Conservation (phyloP, 345 rosid genomes). For the Odontarrhena argentea region DNA sequence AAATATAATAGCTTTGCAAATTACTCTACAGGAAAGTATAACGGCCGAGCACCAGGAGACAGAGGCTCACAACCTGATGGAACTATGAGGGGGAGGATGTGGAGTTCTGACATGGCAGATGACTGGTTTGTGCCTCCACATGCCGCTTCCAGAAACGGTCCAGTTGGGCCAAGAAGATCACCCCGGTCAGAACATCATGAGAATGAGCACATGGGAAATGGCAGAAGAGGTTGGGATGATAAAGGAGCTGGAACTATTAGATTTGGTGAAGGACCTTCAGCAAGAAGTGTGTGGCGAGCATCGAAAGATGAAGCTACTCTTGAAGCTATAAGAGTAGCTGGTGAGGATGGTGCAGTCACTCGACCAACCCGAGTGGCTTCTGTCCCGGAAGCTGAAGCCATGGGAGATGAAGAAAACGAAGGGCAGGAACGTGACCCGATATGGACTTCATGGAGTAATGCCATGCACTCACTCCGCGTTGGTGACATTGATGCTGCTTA, state of each 20-base stretch:
- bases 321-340: slow-evolving; percentile 98
- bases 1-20: slow-evolving; percentile 79
- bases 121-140: slow-evolving; percentile 71
- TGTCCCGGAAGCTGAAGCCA: slow-evolving; percentile 89
- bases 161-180: slow-evolving; percentile 66
- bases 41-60: slow-evolving; percentile 73
- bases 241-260: slow-evolving; percentile 73
- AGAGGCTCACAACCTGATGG: slow-evolving; percentile 76
- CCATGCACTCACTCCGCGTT: slow-evolving; percentile 87
- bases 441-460: slow-evolving; percentile 92
- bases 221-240: slow-evolving; percentile 87
- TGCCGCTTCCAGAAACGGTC: slow-evolving; percentile 77
- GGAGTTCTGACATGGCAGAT: slow-evolving; percentile 77
- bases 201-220: slow-evolving; percentile 62
- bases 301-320: slow-evolving; percentile 99
- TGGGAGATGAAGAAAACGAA: slow-evolving; percentile 74
- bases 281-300: slow-evolving; percentile 99
- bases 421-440: slow-evolving; percentile 74
- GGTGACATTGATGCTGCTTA: slow-evolving; percentile 93
- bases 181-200: slow-evolving; percentile 74
- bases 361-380: slow-evolving; percentile 60
- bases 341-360: slow-evolving; percentile 70
- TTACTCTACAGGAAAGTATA: slow-evolving; percentile 61
- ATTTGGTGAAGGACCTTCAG: slow-evolving; percentile 98
- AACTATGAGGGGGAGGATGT: slow-evolving; percentile 60